phyloP scores from a whole-genome alignment of 2,329 filamentous ascomycete species.

The Pseudocercospora musae region DNA sequence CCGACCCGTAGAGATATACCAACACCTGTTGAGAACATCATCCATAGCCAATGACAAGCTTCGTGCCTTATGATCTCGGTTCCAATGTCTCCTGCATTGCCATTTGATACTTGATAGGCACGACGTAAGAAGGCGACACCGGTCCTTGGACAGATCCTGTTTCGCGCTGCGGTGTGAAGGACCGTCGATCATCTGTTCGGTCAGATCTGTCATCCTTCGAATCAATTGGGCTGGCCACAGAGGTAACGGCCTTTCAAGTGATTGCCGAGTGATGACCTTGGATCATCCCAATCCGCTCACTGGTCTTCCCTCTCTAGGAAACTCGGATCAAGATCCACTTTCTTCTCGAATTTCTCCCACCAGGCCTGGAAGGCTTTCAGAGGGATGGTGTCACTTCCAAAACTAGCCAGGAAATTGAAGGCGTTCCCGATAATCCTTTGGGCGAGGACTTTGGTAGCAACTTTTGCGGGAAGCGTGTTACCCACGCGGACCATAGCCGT shows the following conservation, averaged over 20 bases:
- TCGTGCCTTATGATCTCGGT: not conserved
- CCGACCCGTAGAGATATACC: not conserved
- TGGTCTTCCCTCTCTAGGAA: constrained; percentile 65
- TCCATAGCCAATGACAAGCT: not conserved
- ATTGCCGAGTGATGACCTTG: not conserved
- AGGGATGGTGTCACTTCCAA: constrained; percentile 86
- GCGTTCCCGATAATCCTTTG: constrained; percentile 95
- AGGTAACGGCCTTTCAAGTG: not conserved
- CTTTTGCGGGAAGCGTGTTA: constrained; percentile 30
- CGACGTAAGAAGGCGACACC: not conserved
- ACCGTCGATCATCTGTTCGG: not conserved
- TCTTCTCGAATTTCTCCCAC: constrained; percentile 95
- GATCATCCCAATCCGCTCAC: not conserved
- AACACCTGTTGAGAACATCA: not conserved
- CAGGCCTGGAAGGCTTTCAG: constrained; percentile 93
- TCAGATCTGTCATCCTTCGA: not conserved
- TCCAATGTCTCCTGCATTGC: not conserved
- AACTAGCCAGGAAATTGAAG: constrained; percentile 92
- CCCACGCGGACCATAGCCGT: constrained; percentile 37
- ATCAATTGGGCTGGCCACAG: not conserved
- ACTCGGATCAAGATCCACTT: constrained; percentile 77
- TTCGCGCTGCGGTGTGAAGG: not conserved
- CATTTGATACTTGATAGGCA: not conserved
- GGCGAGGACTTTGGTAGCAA: constrained; percentile 74
- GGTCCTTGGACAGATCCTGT: not conserved